Evolutionary conservation across 345 rosid genomes (phyloP), one percentile per base, ranked within the genome.

Genomic region (Erucastrum elatum): DNA sequence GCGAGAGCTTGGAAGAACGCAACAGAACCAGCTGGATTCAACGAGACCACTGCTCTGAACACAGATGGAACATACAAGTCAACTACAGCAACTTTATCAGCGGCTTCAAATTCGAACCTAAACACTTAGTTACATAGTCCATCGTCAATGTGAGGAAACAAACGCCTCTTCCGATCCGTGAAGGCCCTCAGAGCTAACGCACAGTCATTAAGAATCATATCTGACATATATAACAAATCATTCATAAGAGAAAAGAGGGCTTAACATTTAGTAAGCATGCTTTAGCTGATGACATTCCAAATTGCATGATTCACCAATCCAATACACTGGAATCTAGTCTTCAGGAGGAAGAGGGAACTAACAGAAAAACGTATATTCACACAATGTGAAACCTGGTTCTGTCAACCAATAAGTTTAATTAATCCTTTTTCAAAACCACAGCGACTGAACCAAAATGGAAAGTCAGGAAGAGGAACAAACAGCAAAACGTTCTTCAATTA

Each of bases 161-260:
- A 95, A 4, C 93, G 85, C 77, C 90, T 87, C 77, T 93, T 93
- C 86, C 93, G 99, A 86, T 93, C 97, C 12, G 88, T 87, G 84
- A 95, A 95, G 9, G 99, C 97, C 87, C 90, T 93, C 70, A 93
- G 94, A 77, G 99, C 98, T 82, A 93, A 86, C 86, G 97, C 90
- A 80, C n/a, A 84, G 10, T 58, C 51, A 65, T 41, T 6, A 66
- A 65, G 66, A 64, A 29, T 51, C 64, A 70, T 35, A 35, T 3
- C n/a, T 17, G 21, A 21, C 21, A 21, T 21, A 21, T 21, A 21
- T 17, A 39, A 30, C 74, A 76, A 31, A 68, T 67, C 26, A 70
- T 9, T 46, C 46, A 21, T 21, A 44, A 11, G 29, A 37, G 39
- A 25, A 11, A 34, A 3, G 13, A 37, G 67, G 15, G 41, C 27